Conservation (phyloP, 192 early-diverging fungal species). For the Fimicolochytrium jonesii region DNA sequence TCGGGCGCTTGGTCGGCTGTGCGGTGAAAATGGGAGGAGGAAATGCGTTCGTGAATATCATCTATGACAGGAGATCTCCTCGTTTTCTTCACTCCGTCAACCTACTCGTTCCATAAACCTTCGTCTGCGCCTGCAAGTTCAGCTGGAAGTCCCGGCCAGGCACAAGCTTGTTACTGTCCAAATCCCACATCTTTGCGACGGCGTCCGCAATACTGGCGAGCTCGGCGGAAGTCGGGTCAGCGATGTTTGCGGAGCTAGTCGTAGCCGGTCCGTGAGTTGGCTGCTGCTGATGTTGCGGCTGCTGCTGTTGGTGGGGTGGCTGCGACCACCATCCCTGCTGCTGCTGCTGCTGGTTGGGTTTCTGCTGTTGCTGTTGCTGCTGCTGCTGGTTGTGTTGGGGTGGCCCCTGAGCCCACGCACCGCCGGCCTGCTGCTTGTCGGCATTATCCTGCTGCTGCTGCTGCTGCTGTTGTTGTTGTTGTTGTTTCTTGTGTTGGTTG, state of each 20-base stretch:
- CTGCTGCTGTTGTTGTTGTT: conserved; percentile 8
- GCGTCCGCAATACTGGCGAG: conserved; percentile 19
- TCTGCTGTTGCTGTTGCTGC: conserved; percentile 2
- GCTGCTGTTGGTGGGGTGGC: conserved; percentile 5
- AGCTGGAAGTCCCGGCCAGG: conserved; percentile 29
- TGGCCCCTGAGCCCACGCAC: neutral
- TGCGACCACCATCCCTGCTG: neutral
- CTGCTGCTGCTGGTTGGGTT: neutral
- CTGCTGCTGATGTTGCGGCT: conserved; percentile 8
- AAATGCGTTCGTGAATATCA: too few species aligned
- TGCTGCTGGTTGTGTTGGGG: neutral
- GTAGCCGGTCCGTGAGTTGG: neutral
- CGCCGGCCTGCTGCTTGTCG: neutral
- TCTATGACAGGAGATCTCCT: too few species aligned
- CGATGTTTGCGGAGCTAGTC: neutral
- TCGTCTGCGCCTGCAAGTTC: conserved; percentile 27
- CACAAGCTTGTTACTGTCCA: conserved; percentile 30
- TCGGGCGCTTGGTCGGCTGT: conserved; percentile 23
- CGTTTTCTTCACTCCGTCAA: neutral
- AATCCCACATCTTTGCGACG: conserved; percentile 20
- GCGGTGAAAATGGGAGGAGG: too few species aligned
- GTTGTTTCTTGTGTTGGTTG: neutral
- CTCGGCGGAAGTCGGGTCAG: conserved; percentile 23
- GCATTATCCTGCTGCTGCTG: neutral
- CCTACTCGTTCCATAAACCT: conserved; percentile 18